Conservation (phyloP, 192 early-diverging fungal genomes). For the Entomortierella chlamydospora region DNA sequence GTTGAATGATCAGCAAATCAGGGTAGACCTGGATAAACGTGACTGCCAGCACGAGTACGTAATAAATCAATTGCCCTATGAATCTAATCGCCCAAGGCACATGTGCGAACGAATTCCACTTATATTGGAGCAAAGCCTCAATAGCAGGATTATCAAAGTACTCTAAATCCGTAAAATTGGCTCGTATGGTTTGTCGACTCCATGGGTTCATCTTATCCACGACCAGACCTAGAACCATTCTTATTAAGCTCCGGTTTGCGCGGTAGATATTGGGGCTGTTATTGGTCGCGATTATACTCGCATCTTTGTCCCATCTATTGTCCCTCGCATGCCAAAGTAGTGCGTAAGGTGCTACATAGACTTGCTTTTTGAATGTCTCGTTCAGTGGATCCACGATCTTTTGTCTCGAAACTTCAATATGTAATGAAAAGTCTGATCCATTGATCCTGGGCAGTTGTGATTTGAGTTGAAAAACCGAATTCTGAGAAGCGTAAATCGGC, state of each 20-base stretch:
- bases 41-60: slow-evolving; percentile 4
- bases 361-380: neutral
- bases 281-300: neutral
- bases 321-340: slow-evolving; percentile 7
- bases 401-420: slow-evolving; percentile 4
- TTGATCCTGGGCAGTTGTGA: slow-evolving; percentile 5
- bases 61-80: slow-evolving; percentile 4
- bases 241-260: neutral
- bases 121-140: slow-evolving; percentile 17
- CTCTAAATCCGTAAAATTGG: slow-evolving; percentile 4
- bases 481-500: slow-evolving; percentile 3
- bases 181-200: neutral
- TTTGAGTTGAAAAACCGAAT: slow-evolving; percentile 23
- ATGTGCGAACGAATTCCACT: slow-evolving; percentile 28
- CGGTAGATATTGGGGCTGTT: neutral
- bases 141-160: slow-evolving; percentile 33
- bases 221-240: neutral
- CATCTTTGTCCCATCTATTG: neutral
- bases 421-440: neutral
- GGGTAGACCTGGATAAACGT: slow-evolving; percentile 19
- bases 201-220: slow-evolving; percentile 3
- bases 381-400: neutral
- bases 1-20: neutral
- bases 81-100: slow-evolving; percentile 14
- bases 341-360: slow-evolving; percentile 24